Percentiles rank a stretch among this genome's conserved stretches.
phyloP scores from a whole-genome alignment of 257 asterid species.

The Solanum rostratum region DNA sequence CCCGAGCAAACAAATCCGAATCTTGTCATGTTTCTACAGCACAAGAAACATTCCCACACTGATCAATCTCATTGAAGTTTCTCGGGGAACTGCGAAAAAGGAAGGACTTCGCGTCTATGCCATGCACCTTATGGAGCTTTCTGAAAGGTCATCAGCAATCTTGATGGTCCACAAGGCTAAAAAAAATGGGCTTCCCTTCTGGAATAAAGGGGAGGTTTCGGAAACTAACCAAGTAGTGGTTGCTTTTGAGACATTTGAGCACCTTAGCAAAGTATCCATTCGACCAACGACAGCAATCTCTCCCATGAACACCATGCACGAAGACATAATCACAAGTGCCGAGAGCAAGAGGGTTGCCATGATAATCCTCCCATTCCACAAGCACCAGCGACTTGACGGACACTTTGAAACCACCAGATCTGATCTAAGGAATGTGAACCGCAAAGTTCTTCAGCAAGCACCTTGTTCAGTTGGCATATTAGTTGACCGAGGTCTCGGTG shows the following conservation, averaged over 20 bases:
- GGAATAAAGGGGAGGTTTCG: constrained; percentile 29
- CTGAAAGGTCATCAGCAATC: constrained; percentile 65
- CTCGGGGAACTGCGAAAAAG: constrained; percentile 47
- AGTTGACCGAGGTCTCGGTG: constrained; percentile 70
- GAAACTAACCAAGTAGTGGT: constrained; percentile 37
- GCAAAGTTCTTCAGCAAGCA: constrained; percentile 47
- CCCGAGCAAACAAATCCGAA: constrained; percentile 30
- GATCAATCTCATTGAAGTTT: constrained; percentile 57
- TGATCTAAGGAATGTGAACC: constrained; percentile 41
- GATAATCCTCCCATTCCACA: constrained; percentile 57
- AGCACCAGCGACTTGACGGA: constrained; percentile 54
- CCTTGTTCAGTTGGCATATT: constrained; percentile 63
- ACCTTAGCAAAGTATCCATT: constrained; percentile 55
- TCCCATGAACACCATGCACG: constrained; percentile 51
- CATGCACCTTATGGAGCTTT: constrained; percentile 74
- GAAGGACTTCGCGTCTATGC: constrained; percentile 61
- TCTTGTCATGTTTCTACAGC: constrained; percentile 52
- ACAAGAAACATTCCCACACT: constrained; percentile 39
- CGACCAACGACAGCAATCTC: constrained; percentile 65
- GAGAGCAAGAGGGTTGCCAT: constrained; percentile 38
- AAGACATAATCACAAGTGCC: constrained; percentile 46
- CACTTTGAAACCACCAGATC: constrained; percentile 47
- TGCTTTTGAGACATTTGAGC: constrained; percentile 59
- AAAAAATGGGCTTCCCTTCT: constrained; percentile 53
- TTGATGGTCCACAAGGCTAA: constrained; percentile 62